A percentile compares a stretch with the other conserved stretches of the same genome.
Evolutionary conservation across 1,139 yeast species (phyloP).

Genomic region (Saccharomycopsis hybrid): DNA sequence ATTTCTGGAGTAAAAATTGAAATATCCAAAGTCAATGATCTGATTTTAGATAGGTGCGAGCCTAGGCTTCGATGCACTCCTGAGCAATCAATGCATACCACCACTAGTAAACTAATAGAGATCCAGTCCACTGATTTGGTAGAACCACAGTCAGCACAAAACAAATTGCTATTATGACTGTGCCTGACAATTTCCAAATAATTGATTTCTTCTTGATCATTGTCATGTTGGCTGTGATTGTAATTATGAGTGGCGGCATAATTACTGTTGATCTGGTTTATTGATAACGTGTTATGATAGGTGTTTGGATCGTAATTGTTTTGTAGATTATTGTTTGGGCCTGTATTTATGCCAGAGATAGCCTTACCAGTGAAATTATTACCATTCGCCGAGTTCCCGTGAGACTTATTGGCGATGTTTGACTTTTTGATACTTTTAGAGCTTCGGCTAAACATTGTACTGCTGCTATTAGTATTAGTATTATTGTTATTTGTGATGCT

Average conservation of each 20-base stretch:
- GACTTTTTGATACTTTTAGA: constrained; percentile 8
- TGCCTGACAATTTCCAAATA: constrained; percentile 40
- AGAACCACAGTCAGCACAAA: constrained; percentile 77
- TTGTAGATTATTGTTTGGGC: background rate
- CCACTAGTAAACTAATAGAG: constrained; percentile 65
- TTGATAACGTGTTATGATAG: background rate
- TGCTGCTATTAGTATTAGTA: background rate
- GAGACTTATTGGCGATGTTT: background rate
- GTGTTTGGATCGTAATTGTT: constrained; percentile 26
- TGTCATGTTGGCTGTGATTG: constrained; percentile 22
- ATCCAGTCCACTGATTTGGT: constrained; percentile 76
- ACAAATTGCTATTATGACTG: constrained; percentile 48
- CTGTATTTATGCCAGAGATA: no score
- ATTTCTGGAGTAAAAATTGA: constrained; percentile 52
- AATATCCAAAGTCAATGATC: constrained; percentile 72
- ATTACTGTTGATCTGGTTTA: constrained; percentile 3
- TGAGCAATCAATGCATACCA: constrained; percentile 79
- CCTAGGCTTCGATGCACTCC: constrained; percentile 73
- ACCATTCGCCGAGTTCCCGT: no score
- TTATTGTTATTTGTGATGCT: background rate
- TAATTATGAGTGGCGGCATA: constrained; percentile 2
- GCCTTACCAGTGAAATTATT: no score
- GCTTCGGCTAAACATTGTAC: constrained; percentile 13
- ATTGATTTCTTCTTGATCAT: constrained; percentile 23
- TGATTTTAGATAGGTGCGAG: constrained; percentile 62